Conservation (phyloP, 1,284 basidiomycete species). For the Wallemia hederae region DNA sequence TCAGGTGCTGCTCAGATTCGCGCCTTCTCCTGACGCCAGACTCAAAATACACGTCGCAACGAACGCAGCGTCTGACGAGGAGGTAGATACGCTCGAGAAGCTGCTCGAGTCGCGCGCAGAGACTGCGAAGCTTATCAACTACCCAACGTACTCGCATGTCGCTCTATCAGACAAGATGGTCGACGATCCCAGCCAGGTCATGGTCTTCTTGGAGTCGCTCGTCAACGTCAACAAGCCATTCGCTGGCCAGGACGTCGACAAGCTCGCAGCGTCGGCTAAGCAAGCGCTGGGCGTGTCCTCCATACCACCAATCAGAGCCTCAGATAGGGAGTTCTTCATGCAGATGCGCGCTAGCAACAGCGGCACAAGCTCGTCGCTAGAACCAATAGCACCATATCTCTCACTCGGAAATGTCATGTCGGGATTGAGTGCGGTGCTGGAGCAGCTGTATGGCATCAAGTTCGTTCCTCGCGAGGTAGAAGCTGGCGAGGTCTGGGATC, state of each 20-base stretch:
- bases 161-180: slow-evolving; percentile 80
- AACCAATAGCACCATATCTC: slow-evolving; percentile 30
- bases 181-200: slow-evolving; percentile 63
- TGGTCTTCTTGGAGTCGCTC: slow-evolving; percentile 46
- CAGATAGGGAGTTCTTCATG: slow-evolving; percentile 68
- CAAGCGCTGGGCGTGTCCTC: slow-evolving; percentile 14
- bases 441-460: slow-evolving; percentile 57
- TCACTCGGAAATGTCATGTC: slow-evolving; percentile 64
- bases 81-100: slow-evolving; percentile 41
- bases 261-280: slow-evolving; percentile 18
- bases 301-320: slow-evolving; percentile 44
- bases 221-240: slow-evolving; percentile 43
- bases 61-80: slow-evolving; percentile 35
- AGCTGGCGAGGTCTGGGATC: slow-evolving; percentile 65
- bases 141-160: slow-evolving; percentile 53
- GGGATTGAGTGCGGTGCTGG: slow-evolving; percentile 57
- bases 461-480: slow-evolving; percentile 31
- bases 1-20: slow-evolving; percentile 67
- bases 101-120: slow-evolving; percentile 44
- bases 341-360: slow-evolving; percentile 9
- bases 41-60: slow-evolving; percentile 45
- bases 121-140: slow-evolving; percentile 50
- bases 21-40: slow-evolving; percentile 50
- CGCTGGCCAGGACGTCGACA: slow-evolving; percentile 37
- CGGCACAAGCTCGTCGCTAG: slow-evolving; percentile 30